phyloP scores from a whole-genome alignment of 805 yeast genomes.

The Wickerhamomyces tratensis region DNA sequence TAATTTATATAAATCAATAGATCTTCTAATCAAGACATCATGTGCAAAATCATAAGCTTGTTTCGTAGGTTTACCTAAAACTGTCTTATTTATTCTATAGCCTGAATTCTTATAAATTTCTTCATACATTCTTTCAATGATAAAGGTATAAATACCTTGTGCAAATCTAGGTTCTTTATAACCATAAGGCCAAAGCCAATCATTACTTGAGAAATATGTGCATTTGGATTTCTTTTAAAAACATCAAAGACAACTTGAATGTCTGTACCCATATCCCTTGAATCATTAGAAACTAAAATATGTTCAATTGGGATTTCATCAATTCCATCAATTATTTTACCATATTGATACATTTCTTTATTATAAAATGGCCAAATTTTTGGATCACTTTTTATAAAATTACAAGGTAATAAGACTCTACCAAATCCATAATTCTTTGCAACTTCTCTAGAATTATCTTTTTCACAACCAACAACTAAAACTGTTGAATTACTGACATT shows the following conservation, averaged over 20 bases:
- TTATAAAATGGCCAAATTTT: slow-evolving; percentile 74
- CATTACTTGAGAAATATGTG: slow-evolving; percentile 78
- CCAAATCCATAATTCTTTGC: slow-evolving; percentile 72
- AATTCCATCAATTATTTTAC: slow-evolving; percentile 11
- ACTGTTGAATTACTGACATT: slow-evolving; percentile 45
- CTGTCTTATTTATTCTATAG: slow-evolving; percentile 34
- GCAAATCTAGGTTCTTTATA: slow-evolving; percentile 75
- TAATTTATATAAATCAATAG: slow-evolving; percentile 18
- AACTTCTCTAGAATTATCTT: slow-evolving; percentile 58
- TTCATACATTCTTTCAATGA: slow-evolving; percentile 48
- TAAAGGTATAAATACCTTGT: slow-evolving; percentile 76
- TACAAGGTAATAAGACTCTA: slow-evolving; percentile 66
- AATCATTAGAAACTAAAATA: slow-evolving; percentile 77
- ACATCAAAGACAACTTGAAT: slow-evolving; percentile 68
- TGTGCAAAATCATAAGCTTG: slow-evolving; percentile 81
- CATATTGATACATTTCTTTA: slow-evolving; percentile 32
- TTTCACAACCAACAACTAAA: slow-evolving; percentile 77
- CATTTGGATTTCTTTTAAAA: slow-evolving; percentile 51
- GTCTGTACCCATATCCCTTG: slow-evolving; percentile 83
- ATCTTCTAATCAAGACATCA: slow-evolving; percentile 39
- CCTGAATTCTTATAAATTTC: slow-evolving; percentile 28
- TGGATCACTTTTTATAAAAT: slow-evolving; percentile 53
- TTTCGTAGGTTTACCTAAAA: slow-evolving; percentile 76
- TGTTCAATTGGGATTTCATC: slow-evolving; percentile 39
- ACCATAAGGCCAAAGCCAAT: slow-evolving; percentile 82